Conservation (phyloP, 78 protist species). For the Dictyostelium purpureum region DNA sequence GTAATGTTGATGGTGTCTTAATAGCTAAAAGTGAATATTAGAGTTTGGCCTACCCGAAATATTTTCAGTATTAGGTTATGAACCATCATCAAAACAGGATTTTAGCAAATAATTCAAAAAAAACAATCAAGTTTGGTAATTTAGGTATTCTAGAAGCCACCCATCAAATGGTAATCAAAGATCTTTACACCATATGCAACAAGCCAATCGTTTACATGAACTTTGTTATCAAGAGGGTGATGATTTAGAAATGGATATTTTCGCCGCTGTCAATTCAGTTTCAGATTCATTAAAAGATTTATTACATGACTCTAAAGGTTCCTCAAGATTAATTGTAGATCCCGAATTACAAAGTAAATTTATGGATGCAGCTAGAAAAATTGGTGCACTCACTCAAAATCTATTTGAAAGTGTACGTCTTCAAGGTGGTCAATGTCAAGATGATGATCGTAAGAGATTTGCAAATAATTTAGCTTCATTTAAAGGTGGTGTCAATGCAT, state of each 20-base stretch:
- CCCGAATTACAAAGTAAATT: conserved; percentile 34
- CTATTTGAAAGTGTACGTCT: conserved; percentile 51
- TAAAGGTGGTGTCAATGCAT: background rate
- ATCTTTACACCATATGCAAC: conserved; percentile 37
- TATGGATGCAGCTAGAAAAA: conserved; percentile 61
- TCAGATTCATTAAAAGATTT: conserved; percentile 21
- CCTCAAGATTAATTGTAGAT: conserved; percentile 35
- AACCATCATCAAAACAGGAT: no score
- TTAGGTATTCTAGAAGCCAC: conserved; percentile 77
- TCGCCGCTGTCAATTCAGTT: conserved; percentile 26
- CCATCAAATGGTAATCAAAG: conserved; percentile 48
- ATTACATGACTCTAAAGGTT: conserved; percentile 74
- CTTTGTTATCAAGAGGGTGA: conserved; percentile 42
- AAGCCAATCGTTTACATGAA: conserved; percentile 18
- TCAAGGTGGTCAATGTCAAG: conserved; percentile 80
- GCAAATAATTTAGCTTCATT: background rate
- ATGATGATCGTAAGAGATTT: conserved; percentile 64
- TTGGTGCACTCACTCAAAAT: conserved; percentile 61
- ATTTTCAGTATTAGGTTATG: no score
- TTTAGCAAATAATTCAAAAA: no score
- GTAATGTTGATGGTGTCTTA: no score
- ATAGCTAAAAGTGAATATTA: no score
- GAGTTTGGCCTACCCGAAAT: no score
- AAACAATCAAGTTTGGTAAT: no score
- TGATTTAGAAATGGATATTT: conserved; percentile 58